Evolutionary conservation across 2,329 filamentous ascomycete genomes (phyloP).

Genomic region (Ilyonectria destructans): DNA sequence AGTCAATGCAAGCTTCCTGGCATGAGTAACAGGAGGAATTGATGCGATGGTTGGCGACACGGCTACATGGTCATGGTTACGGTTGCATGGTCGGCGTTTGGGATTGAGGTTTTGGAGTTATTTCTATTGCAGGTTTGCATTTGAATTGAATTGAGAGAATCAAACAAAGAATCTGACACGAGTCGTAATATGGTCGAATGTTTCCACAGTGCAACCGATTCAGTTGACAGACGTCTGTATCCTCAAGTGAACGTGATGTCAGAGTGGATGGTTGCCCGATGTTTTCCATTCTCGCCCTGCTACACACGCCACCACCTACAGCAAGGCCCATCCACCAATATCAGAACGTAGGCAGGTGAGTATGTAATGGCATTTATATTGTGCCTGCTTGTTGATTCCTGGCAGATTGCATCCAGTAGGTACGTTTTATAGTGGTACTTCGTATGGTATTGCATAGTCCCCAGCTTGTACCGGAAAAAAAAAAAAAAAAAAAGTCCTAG

Average conservation of each 20-base stretch:
- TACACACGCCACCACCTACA: background rate
- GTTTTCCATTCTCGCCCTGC: background rate
- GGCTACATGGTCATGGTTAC: background rate
- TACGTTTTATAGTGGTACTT: background rate
- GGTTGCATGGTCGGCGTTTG: conserved; percentile 43
- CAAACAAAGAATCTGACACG: background rate
- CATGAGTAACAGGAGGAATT: conserved; percentile 46
- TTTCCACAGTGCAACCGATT: background rate
- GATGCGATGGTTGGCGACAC: conserved; percentile 6
- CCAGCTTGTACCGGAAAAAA: background rate
- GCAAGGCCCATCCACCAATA: background rate
- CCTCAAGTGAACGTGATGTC: background rate
- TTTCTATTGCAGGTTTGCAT: background rate
- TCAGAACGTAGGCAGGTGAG: background rate
- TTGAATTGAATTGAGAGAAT: background rate
- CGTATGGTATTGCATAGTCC: background rate
- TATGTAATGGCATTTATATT: background rate
- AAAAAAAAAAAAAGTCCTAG: conserved; percentile 2
- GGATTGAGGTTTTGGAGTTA: conserved; percentile 13
- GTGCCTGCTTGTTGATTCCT: background rate
- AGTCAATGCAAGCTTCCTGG: conserved; percentile 74
- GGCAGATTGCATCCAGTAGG: background rate
- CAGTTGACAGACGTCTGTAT: background rate
- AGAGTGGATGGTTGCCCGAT: background rate
- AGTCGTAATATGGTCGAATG: background rate